These are phyloP conservation scores for Cetradonia linearis DNA, from an alignment of 495 filamentous ascomycete genomes.

Conservation along the genomic window DNA sequence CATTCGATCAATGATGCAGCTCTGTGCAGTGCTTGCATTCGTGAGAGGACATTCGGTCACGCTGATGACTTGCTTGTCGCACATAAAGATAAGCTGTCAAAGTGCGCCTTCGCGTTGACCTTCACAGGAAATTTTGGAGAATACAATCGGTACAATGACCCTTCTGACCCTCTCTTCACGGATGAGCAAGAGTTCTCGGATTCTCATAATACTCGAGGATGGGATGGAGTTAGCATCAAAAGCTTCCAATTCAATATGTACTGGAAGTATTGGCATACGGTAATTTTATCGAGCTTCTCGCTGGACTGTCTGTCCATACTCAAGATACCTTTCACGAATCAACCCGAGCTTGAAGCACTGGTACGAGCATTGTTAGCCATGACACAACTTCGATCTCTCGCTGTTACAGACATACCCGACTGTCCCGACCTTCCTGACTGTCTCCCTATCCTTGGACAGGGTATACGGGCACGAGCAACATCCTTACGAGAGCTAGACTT, in stretches of 20 bases:
- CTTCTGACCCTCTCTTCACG: too few species aligned
- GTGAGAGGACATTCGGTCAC: neutral
- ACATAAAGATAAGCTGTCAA: neutral
- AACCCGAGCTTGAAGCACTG: neutral
- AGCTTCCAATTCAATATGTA: slow-evolving; percentile 6
- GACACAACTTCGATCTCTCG: neutral
- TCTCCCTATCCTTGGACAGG: neutral
- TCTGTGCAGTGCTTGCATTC: neutral
- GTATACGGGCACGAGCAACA: neutral
- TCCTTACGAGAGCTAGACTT: slow-evolving; percentile 7
- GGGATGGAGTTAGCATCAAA: neutral
- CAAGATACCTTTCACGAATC: neutral
- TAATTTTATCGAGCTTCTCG: neutral
- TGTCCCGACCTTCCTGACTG: neutral
- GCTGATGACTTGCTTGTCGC: neutral
- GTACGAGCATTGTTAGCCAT: slow-evolving; percentile 1
- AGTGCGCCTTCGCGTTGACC: neutral
- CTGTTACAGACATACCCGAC: slow-evolving; percentile 9
- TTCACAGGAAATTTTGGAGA: neutral
- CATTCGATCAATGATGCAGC: neutral
- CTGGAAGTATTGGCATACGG: neutral
- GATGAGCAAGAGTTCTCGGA: neutral
- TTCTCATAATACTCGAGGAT: neutral
- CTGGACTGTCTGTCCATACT: neutral
- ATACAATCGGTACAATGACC: neutral